Evolutionary conservation across 371 early-diverging fungal genomes (phyloP).

Genomic region (Zopfochytrium polystomum): DNA sequence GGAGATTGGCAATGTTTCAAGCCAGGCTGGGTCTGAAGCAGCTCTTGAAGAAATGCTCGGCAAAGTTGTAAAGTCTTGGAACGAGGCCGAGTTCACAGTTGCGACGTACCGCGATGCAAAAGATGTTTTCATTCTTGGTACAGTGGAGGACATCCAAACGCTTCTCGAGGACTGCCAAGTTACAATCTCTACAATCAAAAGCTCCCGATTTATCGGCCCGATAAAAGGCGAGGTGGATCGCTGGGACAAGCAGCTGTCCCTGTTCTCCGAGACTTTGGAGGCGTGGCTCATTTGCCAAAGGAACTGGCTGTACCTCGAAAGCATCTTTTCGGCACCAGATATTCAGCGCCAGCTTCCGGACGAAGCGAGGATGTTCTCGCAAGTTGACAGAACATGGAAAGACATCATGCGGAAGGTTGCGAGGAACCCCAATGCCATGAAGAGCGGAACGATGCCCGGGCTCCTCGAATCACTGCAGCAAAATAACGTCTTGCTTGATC

Average conservation of each 20-base stretch:
- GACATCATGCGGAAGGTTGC: constrained; percentile 53
- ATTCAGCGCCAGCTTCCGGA: constrained; percentile 60
- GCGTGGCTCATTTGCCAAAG: constrained; percentile 55
- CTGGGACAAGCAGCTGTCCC: constrained; percentile 51
- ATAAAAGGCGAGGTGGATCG: constrained; percentile 53
- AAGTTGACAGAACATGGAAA: constrained; percentile 56
- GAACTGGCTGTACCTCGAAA: constrained; percentile 57
- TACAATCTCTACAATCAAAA: constrained; percentile 53
- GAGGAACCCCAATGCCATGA: constrained; percentile 57
- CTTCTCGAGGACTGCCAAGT: constrained; percentile 56
- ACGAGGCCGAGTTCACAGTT: constrained; percentile 54
- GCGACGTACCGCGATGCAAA: constrained; percentile 52
- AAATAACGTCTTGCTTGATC: constrained; percentile 54
- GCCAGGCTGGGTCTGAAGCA: constrained; percentile 55
- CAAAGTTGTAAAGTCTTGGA: constrained; percentile 53
- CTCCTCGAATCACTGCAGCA: constrained; percentile 54
- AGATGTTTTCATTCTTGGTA: constrained; percentile 56
- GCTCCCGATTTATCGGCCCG: constrained; percentile 55
- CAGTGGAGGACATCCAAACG: constrained; percentile 56
- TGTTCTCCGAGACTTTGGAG: constrained; percentile 56
- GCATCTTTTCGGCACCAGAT: constrained; percentile 58
- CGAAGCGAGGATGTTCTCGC: constrained; percentile 57
- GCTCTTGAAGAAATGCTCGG: constrained; percentile 58
- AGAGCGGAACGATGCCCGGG: constrained; percentile 52
- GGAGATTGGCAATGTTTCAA: constrained; percentile 51